phyloP scores from a whole-genome alignment of 257 asterid species.

The Ilex asprella region DNA sequence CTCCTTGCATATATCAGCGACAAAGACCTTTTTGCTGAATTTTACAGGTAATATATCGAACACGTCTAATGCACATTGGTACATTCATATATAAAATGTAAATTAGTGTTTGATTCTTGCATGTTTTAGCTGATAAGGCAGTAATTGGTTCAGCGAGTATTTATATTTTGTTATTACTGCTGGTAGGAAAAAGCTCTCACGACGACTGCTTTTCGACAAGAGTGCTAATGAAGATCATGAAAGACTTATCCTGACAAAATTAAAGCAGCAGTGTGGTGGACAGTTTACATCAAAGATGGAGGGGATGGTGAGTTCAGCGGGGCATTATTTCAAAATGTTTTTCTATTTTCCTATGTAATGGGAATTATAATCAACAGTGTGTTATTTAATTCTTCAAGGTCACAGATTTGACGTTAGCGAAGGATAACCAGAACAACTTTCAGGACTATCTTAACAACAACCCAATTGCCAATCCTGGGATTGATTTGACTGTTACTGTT shows the following conservation, averaged over 20 bases:
- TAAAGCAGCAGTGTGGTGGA: constrained; percentile 52
- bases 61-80: too few species aligned
- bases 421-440: constrained; percentile 36
- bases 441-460: constrained; percentile 31
- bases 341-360: background rate
- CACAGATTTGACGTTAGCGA: constrained; percentile 44
- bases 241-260: constrained; percentile 35
- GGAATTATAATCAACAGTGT: background rate
- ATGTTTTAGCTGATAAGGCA: too few species aligned
- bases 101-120: too few species aligned
- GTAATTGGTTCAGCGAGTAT: background rate
- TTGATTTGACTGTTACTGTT: constrained; percentile 42
- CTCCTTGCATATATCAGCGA: constrained; percentile 44
- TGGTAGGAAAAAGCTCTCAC: constrained; percentile 50
- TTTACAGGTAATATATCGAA: constrained; percentile 27
- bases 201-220: constrained; percentile 45
- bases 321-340: background rate
- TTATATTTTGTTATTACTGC: constrained; percentile 8
- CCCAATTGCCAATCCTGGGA: constrained; percentile 29
- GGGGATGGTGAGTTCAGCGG: constrained; percentile 40
- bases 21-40: constrained; percentile 53
- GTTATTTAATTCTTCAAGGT: constrained; percentile 23
- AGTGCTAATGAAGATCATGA: constrained; percentile 48
- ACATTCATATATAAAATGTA: too few species aligned
- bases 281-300: constrained; percentile 64